These are phyloP conservation scores for Mucor circinelloides DNA, from an alignment of 371 early-diverging fungal species.

Conservation along the genomic window DNA sequence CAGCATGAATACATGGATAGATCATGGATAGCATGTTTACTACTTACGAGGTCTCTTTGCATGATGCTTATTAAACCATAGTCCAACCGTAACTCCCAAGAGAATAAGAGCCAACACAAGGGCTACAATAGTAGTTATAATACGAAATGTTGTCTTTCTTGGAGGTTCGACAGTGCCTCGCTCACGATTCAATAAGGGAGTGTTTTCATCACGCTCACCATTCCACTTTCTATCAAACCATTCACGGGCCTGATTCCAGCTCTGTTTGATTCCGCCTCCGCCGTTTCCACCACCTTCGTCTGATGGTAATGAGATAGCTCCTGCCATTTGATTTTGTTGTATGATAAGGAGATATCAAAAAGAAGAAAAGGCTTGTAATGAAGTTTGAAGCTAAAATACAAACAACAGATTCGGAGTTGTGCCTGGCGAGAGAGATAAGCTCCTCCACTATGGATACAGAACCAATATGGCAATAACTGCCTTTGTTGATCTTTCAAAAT, in stretches of 20 bases:
- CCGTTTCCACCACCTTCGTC: background rate
- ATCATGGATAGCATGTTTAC: background rate
- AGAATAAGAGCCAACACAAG: slow-evolving; percentile 23
- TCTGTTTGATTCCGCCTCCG: background rate
- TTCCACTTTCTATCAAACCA: slow-evolving; percentile 55
- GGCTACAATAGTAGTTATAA: slow-evolving; percentile 16
- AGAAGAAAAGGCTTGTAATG: background rate
- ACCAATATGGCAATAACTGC: background rate
- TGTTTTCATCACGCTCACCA: slow-evolving; percentile 50
- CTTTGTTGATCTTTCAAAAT: background rate
- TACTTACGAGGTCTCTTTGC: slow-evolving; percentile 2
- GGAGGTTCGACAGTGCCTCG: slow-evolving; percentile 37
- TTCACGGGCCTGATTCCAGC: slow-evolving; percentile 21
- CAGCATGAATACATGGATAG: background rate
- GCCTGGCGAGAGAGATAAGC: background rate
- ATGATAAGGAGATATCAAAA: background rate
- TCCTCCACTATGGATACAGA: background rate
- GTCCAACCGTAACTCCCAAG: slow-evolving; percentile 54
- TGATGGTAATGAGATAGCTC: slow-evolving; percentile 9
- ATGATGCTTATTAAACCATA: slow-evolving; percentile 30
- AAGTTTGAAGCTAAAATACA: background rate
- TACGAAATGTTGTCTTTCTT: slow-evolving; percentile 18
- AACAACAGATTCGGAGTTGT: background rate
- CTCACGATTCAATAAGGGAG: slow-evolving; percentile 36
- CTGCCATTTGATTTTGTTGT: slow-evolving; percentile 1